Percentiles rank a stretch among this genome's conserved stretches.
Evolutionary conservation across 2,329 filamentous ascomycete species (phyloP).

Genomic region (Colletotrichum sp.): DNA sequence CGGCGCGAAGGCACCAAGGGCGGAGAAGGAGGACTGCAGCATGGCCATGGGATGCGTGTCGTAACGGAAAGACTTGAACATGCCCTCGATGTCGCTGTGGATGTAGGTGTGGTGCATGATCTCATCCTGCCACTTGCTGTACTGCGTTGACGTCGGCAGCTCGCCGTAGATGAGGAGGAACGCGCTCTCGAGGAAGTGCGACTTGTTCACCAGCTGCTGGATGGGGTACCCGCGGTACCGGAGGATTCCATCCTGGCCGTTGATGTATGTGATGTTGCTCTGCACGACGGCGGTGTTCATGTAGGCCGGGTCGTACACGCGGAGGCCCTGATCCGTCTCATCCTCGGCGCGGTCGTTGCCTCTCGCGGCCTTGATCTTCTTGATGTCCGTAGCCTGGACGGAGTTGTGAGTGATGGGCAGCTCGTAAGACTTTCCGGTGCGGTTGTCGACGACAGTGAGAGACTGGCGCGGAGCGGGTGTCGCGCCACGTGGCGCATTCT

Average conservation of each 20-base stretch:
- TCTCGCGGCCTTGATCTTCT: constrained; percentile 49
- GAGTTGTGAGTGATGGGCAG: constrained; percentile 55
- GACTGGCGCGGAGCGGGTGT: constrained; percentile 28
- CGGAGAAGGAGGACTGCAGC: constrained; percentile 54
- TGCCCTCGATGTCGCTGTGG: constrained; percentile 53
- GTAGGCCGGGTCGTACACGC: constrained; percentile 56
- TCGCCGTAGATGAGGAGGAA: constrained; percentile 58
- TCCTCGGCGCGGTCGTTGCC: constrained; percentile 45
- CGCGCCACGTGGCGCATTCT: constrained; percentile 17
- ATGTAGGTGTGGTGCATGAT: constrained; percentile 57
- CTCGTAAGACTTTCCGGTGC: constrained; percentile 52
- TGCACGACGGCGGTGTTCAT: constrained; percentile 58
- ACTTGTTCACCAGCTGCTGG: constrained; percentile 53
- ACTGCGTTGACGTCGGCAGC: constrained; percentile 48
- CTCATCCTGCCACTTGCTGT: constrained; percentile 47
- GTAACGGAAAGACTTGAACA: constrained; percentile 56
- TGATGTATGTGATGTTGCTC: constrained; percentile 58
- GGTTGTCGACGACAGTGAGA: constrained; percentile 53
- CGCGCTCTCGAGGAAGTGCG: constrained; percentile 54
- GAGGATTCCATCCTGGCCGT: constrained; percentile 55
- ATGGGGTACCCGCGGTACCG: constrained; percentile 59
- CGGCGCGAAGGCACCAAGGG: constrained; percentile 53
- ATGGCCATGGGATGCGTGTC: constrained; percentile 60
- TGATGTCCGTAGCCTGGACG: constrained; percentile 55
- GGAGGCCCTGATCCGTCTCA: constrained; percentile 53